These are phyloP conservation scores for Dacryopinax primogenitus DNA, from an alignment of 768 basidiomycete genomes.

Conservation along the genomic window DNA sequence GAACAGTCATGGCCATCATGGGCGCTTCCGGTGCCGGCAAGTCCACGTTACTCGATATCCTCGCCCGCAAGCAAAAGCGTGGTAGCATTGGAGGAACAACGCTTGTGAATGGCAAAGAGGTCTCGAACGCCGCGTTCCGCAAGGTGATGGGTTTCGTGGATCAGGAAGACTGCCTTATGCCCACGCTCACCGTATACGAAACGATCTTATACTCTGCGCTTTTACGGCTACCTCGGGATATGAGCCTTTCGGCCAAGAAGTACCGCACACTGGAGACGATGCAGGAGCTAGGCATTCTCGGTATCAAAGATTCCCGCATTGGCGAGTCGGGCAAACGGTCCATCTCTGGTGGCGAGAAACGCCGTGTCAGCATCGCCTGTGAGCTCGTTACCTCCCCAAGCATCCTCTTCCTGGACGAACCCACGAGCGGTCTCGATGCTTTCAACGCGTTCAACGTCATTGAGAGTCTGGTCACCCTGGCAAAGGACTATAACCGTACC, in stretches of 20 bases:
- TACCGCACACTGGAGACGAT: slow-evolving; percentile 89
- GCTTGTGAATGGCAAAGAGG: slow-evolving; percentile 73
- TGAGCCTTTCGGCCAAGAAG: slow-evolving; percentile 92
- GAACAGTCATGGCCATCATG: slow-evolving; percentile 91
- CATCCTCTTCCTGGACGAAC: slow-evolving; percentile 92
- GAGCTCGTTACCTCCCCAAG: slow-evolving; percentile 96
- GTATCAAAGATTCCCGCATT: slow-evolving; percentile 79
- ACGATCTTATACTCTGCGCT: slow-evolving; percentile 90
- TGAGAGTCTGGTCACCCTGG: slow-evolving; percentile 72
- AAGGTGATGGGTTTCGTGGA: slow-evolving; percentile 90
- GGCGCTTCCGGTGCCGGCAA: slow-evolving; percentile 95
- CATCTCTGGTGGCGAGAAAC: slow-evolving; percentile 95
- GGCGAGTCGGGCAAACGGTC: slow-evolving; percentile 77
- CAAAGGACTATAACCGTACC: slow-evolving; percentile 80
- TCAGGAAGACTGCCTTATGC: slow-evolving; percentile 96
- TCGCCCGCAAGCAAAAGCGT: slow-evolving; percentile 79
- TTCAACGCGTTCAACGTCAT: slow-evolving; percentile 94
- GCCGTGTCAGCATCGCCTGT: slow-evolving; percentile 92
- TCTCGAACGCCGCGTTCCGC: slow-evolving; percentile 62
- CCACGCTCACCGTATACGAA: slow-evolving; percentile 95
- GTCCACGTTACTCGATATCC: slow-evolving; percentile 89
- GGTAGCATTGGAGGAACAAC: slow-evolving; percentile 62
- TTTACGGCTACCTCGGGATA: slow-evolving; percentile 79
- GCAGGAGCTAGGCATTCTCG: slow-evolving; percentile 86
- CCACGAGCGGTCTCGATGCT: slow-evolving; percentile 89